A percentile compares a stretch with the other conserved stretches of the same genome.
Evolutionary conservation across 805 yeast genomes (phyloP).

Genomic region (Tetrapisispora arboricola): DNA sequence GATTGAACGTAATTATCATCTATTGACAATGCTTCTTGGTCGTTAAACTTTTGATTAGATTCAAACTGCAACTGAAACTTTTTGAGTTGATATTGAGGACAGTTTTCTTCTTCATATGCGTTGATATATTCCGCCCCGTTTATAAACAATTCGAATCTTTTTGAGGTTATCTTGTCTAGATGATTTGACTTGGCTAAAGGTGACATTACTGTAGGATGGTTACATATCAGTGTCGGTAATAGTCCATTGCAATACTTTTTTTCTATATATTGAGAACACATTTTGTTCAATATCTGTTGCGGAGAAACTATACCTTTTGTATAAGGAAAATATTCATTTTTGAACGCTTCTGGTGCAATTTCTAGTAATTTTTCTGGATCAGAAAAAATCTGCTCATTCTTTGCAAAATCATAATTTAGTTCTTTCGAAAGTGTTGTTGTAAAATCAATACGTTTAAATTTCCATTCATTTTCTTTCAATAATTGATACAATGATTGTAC

Average conservation of each 20-base stretch:
- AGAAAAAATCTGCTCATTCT: conserved; percentile 26
- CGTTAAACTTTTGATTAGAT: conserved; percentile 39
- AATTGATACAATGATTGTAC: neutral
- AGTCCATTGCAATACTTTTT: conserved; percentile 37
- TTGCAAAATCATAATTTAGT: conserved; percentile 10
- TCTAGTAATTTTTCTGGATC: conserved; percentile 14
- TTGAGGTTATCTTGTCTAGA: conserved; percentile 36
- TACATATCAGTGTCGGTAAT: conserved; percentile 61
- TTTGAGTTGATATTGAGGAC: conserved; percentile 56
- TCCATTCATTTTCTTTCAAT: conserved; percentile 14
- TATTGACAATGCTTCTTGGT: conserved; percentile 55
- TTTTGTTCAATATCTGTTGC: conserved; percentile 51
- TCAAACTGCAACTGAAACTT: conserved; percentile 55
- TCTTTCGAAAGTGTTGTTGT: conserved; percentile 22
- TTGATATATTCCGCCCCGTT: conserved; percentile 74
- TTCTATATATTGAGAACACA: conserved; percentile 56
- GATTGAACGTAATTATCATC: conserved; percentile 62
- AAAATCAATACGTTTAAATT: conserved; percentile 25
- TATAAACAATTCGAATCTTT: conserved; percentile 78
- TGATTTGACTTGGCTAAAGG: conserved; percentile 70
- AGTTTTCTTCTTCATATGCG: conserved; percentile 94
- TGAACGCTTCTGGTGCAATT: conserved; percentile 7
- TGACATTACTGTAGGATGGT: conserved; percentile 78
- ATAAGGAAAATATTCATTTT: conserved; percentile 2
- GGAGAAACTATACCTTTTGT: conserved; percentile 30